Base-by-base conservation (phyloP, 2,329 filamentous ascomycete species). In the Myriangium duriaei region DNA sequence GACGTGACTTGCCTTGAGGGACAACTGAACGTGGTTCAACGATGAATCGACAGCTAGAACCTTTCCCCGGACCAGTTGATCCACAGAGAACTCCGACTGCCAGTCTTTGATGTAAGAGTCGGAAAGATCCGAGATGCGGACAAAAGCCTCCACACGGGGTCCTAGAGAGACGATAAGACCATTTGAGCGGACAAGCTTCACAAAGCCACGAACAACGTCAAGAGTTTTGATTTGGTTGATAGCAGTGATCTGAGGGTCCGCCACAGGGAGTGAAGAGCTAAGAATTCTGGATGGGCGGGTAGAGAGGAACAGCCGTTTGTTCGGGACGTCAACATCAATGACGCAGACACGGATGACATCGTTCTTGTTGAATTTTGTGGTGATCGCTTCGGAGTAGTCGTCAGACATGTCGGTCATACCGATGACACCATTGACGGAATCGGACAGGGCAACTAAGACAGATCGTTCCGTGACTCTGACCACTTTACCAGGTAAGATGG, bases 41-140 rank as follows among this genome's bases (percentile, higher is more conserved):
- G 69, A 67, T 4, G 68, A 51, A 49, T 95, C 81, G 16, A 87
- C 72, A 2, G 76, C 67, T 32, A 81, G 74, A 42, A 98, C 69
- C 46, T 88, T 84, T 36, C 86, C 91, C 59, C 81, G 85, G 38
- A 98, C 85, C 4, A 98, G 69, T 59, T 96, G 86, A 51, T 93
- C 85, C 33, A 88, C 65, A 51, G 91, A 78, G 62, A 88, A 95
- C 31, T 79, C 68, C 24, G 82, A 75, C 63, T 94, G 92, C 91
- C 91, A 98, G 44, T 96, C 84, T 60, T 96, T 96, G 51, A 98
- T 64, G 57, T 79, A 98, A 5, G 75, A 72, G 56, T 98, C 91
- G 0, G 87, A 94, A 11, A 98, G 69, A 56, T 96, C 87, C 7
- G 81, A 75, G 37, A 96, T 79, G 48, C 83, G 80, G 33, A 94